Percentiles rank a stretch among this genome's conserved stretches.
Conservation (phyloP, 495 filamentous ascomycete genomes). For the Xylaria cubensis region DNA sequence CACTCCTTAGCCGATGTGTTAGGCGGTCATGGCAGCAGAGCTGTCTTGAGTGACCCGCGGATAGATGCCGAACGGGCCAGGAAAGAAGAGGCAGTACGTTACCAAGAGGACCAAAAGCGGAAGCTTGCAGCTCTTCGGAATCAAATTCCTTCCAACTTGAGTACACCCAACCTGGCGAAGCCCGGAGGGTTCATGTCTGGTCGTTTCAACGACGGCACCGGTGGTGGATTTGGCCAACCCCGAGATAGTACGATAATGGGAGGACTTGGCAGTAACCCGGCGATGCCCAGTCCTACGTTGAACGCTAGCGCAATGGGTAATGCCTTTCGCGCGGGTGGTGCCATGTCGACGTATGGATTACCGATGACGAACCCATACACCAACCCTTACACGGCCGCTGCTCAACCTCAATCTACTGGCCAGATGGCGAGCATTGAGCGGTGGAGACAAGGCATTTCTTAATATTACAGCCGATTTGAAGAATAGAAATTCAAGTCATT, state of each 20-base stretch:
- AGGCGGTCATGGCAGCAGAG: slow-evolving; percentile 29
- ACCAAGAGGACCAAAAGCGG: slow-evolving; percentile 42
- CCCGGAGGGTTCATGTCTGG: slow-evolving; percentile 58
- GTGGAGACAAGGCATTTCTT: slow-evolving; percentile 80
- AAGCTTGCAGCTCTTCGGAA: slow-evolving; percentile 50
- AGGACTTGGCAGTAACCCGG: slow-evolving; percentile 28
- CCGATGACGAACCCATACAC: slow-evolving; percentile 25
- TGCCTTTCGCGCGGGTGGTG: slow-evolving; percentile 28
- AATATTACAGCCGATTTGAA: slow-evolving; percentile 27
- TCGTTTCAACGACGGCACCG: slow-evolving; percentile 58
- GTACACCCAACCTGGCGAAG: slow-evolving; percentile 39
- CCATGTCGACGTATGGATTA: slow-evolving; percentile 33
- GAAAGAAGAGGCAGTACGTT: slow-evolving; percentile 44
- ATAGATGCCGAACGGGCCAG: slow-evolving; percentile 33
- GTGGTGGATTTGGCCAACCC: slow-evolving; percentile 42
- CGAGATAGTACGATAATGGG: slow-evolving; percentile 33
- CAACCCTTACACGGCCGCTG: slow-evolving; percentile 37
- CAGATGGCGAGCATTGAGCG: slow-evolving; percentile 85
- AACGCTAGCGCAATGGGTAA: slow-evolving; percentile 33
- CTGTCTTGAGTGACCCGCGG: slow-evolving; percentile 33
- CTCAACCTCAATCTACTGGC: slow-evolving; percentile 41
- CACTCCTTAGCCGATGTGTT: slow-evolving; percentile 41
- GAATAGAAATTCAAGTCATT: neutral
- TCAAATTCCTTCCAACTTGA: slow-evolving; percentile 49
- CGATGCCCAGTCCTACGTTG: slow-evolving; percentile 28